Evolutionary conservation across 1,139 yeast genomes (phyloP).

Genomic region (Magnusiomyces paraingens): DNA sequence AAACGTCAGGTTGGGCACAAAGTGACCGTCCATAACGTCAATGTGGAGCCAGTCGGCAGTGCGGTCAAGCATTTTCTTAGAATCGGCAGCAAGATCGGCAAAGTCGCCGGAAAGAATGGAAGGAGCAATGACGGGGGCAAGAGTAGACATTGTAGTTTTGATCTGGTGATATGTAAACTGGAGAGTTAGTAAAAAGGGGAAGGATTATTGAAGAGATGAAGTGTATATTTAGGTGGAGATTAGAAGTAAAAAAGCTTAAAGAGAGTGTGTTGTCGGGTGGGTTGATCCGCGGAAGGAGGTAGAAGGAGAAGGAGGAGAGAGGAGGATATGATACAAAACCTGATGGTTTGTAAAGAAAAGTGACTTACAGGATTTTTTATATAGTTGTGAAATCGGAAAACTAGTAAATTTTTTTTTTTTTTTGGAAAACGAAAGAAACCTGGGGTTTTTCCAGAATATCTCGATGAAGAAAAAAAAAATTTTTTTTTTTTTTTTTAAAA

Average conservation of each 20-base stretch:
- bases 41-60: slow-evolving; percentile 94
- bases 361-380: too few relatives aligned
- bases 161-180: background rate
- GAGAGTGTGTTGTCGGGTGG: background rate
- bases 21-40: slow-evolving; percentile 98
- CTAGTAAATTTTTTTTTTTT: too few relatives aligned
- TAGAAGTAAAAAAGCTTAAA: background rate
- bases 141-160: slow-evolving; percentile 23
- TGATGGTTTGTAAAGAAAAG: background rate
- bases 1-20: slow-evolving; percentile 91
- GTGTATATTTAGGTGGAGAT: background rate
- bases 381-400: too few relatives aligned
- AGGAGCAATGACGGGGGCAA: slow-evolving; percentile 79
- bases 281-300: background rate
- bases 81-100: slow-evolving; percentile 80
- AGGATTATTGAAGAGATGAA: background rate
- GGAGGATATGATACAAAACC: background rate
- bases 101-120: slow-evolving; percentile 90
- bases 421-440: too few relatives aligned
- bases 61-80: slow-evolving; percentile 68
- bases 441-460: too few relatives aligned
- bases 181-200: background rate
- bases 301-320: background rate
- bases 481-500: background rate
- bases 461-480: background rate